These are phyloP conservation scores for Mortierella sp. DNA, from an alignment of 371 early-diverging fungal genomes.

Conservation along the genomic window DNA sequence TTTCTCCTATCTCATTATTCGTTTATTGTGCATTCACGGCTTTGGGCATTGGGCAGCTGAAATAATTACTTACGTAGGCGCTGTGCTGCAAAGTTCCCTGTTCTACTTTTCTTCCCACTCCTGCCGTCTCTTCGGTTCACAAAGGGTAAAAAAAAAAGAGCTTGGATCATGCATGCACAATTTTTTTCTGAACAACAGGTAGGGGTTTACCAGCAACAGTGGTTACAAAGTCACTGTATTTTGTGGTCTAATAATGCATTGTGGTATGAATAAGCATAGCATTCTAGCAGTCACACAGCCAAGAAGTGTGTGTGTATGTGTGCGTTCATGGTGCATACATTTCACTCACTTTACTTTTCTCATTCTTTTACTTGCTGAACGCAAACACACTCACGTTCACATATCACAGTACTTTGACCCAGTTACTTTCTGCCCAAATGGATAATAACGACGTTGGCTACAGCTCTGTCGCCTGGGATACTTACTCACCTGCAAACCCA, in stretches of 20 bases:
- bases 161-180: neutral
- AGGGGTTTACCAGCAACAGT: neutral
- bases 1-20: too few species aligned
- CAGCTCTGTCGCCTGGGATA: conserved; percentile 56
- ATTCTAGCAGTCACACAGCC: too few species aligned
- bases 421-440: conserved; percentile 2
- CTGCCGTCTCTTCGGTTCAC: neutral
- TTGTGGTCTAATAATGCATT: too few species aligned
- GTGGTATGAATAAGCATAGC: too few species aligned
- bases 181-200: neutral
- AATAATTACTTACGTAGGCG: too few species aligned
- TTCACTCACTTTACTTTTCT: neutral
- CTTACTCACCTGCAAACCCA: conserved; percentile 32
- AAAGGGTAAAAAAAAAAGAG: neutral
- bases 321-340: too few species aligned
- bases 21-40: too few species aligned
- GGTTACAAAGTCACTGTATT: too few species aligned
- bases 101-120: neutral
- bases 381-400: neutral
- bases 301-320: too few species aligned
- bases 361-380: neutral
- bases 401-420: neutral
- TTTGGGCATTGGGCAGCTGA: too few species aligned
- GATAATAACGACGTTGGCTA: conserved; percentile 53
- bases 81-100: too few species aligned